Evolutionary conservation across 805 yeast species (phyloP).

Genomic region (Kodamaea neixiangensis): DNA sequence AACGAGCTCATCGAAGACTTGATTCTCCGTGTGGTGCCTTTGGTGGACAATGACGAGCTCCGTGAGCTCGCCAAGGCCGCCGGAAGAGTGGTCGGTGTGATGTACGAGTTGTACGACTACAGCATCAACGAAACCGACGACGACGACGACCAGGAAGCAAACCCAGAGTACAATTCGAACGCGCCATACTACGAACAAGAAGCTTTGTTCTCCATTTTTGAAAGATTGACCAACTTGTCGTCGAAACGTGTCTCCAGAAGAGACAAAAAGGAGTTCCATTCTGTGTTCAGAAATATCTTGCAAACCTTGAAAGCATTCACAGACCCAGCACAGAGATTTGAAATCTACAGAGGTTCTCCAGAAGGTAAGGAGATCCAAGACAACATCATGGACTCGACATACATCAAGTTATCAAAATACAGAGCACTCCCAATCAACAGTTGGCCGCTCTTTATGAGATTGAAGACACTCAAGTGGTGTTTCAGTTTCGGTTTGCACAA

Average conservation of each 20-base stretch:
- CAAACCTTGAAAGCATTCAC: constrained; percentile 47
- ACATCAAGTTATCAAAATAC: constrained; percentile 46
- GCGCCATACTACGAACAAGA: constrained; percentile 58
- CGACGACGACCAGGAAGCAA: constrained; percentile 35
- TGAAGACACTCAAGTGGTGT: constrained; percentile 51
- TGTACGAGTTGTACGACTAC: constrained; percentile 54
- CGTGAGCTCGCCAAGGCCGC: constrained; percentile 55
- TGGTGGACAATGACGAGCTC: constrained; percentile 42
- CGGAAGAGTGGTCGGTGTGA: constrained; percentile 55
- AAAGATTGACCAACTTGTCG: constrained; percentile 50
- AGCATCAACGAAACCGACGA: constrained; percentile 38
- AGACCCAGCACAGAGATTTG: constrained; percentile 34
- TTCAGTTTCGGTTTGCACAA: constrained; percentile 53
- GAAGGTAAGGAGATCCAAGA: constrained; percentile 36
- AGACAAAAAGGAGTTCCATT: constrained; percentile 59
- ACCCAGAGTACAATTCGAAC: constrained; percentile 43
- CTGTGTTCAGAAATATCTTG: constrained; percentile 60
- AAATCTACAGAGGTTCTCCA: constrained; percentile 36
- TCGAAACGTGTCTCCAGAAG: constrained; percentile 61
- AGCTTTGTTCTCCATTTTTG: constrained; percentile 42
- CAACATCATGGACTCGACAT: constrained; percentile 33
- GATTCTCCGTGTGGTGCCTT: constrained; percentile 40
- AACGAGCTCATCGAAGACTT: constrained; percentile 45
- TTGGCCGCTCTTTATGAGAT: constrained; percentile 52
- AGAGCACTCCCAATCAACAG: constrained; percentile 48